Base-by-base conservation (phyloP, 75 land plant genomes). In the Sequoiadendron giganteum region DNA sequence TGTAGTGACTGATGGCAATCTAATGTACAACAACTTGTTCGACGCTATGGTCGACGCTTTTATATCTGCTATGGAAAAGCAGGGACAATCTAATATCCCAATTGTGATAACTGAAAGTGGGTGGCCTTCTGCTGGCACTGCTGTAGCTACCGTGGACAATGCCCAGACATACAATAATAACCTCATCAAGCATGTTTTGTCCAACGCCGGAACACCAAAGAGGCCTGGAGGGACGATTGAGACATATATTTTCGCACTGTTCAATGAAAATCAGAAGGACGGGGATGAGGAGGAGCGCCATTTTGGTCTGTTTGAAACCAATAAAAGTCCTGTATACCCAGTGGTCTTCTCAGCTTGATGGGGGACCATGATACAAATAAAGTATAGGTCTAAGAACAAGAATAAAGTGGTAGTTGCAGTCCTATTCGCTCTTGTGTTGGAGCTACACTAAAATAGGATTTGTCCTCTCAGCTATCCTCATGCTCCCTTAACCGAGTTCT, bases 81-180 rank as follows among this genome's bases (percentile, higher is more conserved):
- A 78, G 25, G 93, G 93, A 8, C 88, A 85, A 2, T 21, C 70
- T 7, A 49, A 80, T 3, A 55, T 93, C 16, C 65, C 68, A 70
- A 86, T 95, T 21, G 91, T 92, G 21, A 88, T 95, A 38, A 88
- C 95, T 16, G 95, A 95, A 77, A 95, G 89, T 47, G 95, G 95
- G 36, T 95, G 95, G 95, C 94, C 95, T 0, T 90, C 94, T 25
- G 89, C 61, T 0, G 93, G 93, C 3, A 91, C 70, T 16, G 48
- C 14, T n/a, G 93, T 47, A 3, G 91, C 94, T 18, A 68, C 89
- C 1, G 0, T 88, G 11, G 88, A 82, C 11, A 95, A 92, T 70
- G 94, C 96, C 25, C 39, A 52, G 38, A 85, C 93, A 25, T 95
- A 92, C 86, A 77, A 85, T 86, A 30, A 83, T 32, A 93, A 94